These are phyloP conservation scores for Triglochin maritima DNA, from an alignment of 106 monocot genomes.

Conservation along the genomic window DNA sequence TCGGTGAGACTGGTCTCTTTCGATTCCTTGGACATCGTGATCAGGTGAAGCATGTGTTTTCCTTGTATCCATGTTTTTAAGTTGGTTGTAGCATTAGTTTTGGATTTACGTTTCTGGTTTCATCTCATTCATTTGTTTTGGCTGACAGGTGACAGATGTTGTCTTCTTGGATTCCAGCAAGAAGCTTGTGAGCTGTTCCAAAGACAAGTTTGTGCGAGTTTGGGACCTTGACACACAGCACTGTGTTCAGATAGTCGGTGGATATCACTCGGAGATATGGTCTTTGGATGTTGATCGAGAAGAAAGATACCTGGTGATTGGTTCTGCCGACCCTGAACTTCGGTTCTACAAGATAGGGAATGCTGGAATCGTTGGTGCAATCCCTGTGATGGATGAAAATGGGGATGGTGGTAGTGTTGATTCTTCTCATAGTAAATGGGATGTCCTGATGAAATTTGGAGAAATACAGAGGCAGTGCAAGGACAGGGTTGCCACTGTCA, in stretches of 20 bases:
- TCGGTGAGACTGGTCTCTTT: conserved; percentile 69
- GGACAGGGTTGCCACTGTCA: conserved; percentile 51
- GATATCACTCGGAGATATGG: conserved; percentile 87
- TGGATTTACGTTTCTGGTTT: not conserved
- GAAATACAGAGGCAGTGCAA: conserved; percentile 61
- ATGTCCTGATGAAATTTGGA: conserved; percentile 74
- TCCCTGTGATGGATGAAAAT: not conserved
- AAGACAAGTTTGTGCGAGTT: conserved; percentile 83
- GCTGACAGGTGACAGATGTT: conserved; percentile 70
- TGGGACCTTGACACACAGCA: conserved; percentile 93
- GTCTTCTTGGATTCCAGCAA: conserved; percentile 66
- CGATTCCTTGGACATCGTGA: conserved; percentile 76
- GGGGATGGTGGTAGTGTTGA: not conserved
- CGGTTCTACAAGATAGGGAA: conserved; percentile 53
- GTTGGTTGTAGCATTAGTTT: not conserved
- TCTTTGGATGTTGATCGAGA: conserved; percentile 70
- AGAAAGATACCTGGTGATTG: conserved; percentile 68
- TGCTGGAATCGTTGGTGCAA: not conserved
- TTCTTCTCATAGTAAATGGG: conserved; percentile 47
- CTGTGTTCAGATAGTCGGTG: conserved; percentile 78
- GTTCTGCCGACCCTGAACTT: conserved; percentile 71
- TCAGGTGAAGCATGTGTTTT: conserved; percentile 28
- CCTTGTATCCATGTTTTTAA: not conserved
- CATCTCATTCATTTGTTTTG: not conserved
- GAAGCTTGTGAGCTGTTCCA: conserved; percentile 88